Percentiles rank a stretch among this genome's conserved stretches.
Evolutionary conservation across 192 early-diverging fungal species (phyloP).

Genomic region (Geranomyces variabilis): DNA sequence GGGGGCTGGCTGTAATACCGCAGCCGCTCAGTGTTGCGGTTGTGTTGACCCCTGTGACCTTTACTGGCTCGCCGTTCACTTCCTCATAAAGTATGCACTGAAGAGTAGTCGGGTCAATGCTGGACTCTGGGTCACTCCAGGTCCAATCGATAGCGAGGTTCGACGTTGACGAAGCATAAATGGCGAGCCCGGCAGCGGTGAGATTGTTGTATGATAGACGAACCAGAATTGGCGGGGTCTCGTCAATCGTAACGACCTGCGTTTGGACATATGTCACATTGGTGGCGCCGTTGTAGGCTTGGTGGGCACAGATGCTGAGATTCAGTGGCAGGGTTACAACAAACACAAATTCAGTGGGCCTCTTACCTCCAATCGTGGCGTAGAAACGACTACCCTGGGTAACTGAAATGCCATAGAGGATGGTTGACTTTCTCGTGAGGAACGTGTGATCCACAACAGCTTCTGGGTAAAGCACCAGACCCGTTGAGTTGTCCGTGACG

Average conservation of each 20-base stretch:
- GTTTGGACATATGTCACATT: background rate
- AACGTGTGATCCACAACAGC: background rate
- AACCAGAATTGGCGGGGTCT: constrained; percentile 1
- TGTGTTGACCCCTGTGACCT: background rate
- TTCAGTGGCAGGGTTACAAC: too few species aligned
- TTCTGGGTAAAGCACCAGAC: background rate
- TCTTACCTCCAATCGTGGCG: background rate
- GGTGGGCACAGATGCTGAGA: too few species aligned
- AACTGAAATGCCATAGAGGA: constrained; percentile 3
- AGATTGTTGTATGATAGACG: background rate
- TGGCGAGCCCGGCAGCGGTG: background rate
- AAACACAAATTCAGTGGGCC: too few species aligned
- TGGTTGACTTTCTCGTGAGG: background rate
- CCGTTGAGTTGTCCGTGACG: background rate
- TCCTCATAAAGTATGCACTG: background rate
- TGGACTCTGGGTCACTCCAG: constrained; percentile 16
- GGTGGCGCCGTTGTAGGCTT: constrained; percentile 17
- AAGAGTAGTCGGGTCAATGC: background rate
- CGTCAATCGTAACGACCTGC: background rate
- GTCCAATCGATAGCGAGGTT: background rate
- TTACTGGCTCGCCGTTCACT: background rate
- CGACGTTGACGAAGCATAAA: background rate
- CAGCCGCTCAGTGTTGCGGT: background rate
- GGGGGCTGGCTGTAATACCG: background rate
- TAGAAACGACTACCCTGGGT: background rate